Evolutionary conservation across 192 early-diverging fungal species (phyloP), one percentile per base, ranked within the genome.

Genomic region (Backusella tuberculispora): DNA sequence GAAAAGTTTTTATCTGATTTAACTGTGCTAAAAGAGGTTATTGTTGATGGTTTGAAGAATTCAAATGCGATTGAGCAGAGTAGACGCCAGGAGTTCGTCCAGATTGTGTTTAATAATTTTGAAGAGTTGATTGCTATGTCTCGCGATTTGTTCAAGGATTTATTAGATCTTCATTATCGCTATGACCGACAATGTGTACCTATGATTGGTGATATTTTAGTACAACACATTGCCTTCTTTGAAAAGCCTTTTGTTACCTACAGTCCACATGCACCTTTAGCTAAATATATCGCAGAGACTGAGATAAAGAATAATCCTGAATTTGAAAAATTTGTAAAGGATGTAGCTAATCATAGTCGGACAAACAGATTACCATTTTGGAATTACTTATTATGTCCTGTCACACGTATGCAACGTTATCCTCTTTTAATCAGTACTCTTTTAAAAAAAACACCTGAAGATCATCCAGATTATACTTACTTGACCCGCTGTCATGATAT

Each of bases 1-100:
- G 87, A 87, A 29, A 95, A 97, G 76, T 99, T 97, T 76, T 88
- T 95, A 19, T 85, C 88, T 19, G 97, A 99, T 87, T 86, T 99
- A 29, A 86, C 92, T 48, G 87, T 93, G 42, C 84, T 96, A 13
- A 88, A 95, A 1, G 92, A 94, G 69, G 64, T 77, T 38, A 64
- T 72, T 45, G 71, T 26, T 0, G 41, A 63, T 29, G 69, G 69
- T 8, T 15, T 77, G 2, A 41, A 17, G 7, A 44, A 19, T 3
- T 67, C 63, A 1, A 42, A 67, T n/a, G 66, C 73, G 5, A 73
- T 80, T 64, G 79, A 80, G 17, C 13, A 46, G 2, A 29, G 83
- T 26, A 82, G 90, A 19, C 83, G 88, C 45, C 89, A 92, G 46
- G 74, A 81, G 12, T 96, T 98, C 81, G 88, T 97, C 44, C 79